Conservation (phyloP, 345 rosid genomes). For the Schrenkiella parvula region DNA sequence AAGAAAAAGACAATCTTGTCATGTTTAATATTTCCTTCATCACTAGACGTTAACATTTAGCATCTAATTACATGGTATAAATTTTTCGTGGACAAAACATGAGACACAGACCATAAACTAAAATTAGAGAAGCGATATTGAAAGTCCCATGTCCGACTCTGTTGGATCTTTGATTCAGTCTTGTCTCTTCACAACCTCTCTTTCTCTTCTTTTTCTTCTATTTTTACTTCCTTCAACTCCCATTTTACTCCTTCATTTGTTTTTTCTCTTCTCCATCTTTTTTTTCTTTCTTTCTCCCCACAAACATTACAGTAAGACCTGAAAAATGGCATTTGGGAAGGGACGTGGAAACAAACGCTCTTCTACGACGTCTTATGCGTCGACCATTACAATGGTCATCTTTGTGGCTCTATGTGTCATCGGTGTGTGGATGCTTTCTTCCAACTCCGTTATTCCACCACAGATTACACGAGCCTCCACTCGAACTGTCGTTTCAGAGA, state of each 20-base stretch:
- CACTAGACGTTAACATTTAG: background rate
- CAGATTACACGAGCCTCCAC: constrained; percentile 35
- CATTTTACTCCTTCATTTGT: constrained; percentile 32
- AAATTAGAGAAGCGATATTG: constrained; percentile 23
- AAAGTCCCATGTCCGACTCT: constrained; percentile 43
- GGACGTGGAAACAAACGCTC: constrained; percentile 54
- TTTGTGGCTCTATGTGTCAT: constrained; percentile 64
- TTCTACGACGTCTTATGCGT: constrained; percentile 48
- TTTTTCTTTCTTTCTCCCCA: constrained; percentile 3
- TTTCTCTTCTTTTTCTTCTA: constrained; percentile 17
- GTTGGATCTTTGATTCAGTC: constrained; percentile 57
- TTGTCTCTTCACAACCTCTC: constrained; percentile 42
- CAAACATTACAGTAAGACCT: background rate
- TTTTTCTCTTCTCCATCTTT: background rate
- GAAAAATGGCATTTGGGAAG: constrained; percentile 50
- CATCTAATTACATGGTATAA: background rate
- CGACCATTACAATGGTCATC: constrained; percentile 59
- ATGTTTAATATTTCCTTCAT: background rate
- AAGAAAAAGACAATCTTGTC: background rate
- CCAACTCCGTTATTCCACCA: constrained; percentile 47
- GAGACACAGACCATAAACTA: constrained; percentile 25
- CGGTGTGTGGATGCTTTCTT: constrained; percentile 78
- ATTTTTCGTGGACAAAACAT: background rate
- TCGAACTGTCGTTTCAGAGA: constrained; percentile 24
- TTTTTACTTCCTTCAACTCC: constrained; percentile 23